These are phyloP conservation scores for Micractinium sp. DNA, from an alignment of 139 green algal genomes.

Conservation along the genomic window DNA sequence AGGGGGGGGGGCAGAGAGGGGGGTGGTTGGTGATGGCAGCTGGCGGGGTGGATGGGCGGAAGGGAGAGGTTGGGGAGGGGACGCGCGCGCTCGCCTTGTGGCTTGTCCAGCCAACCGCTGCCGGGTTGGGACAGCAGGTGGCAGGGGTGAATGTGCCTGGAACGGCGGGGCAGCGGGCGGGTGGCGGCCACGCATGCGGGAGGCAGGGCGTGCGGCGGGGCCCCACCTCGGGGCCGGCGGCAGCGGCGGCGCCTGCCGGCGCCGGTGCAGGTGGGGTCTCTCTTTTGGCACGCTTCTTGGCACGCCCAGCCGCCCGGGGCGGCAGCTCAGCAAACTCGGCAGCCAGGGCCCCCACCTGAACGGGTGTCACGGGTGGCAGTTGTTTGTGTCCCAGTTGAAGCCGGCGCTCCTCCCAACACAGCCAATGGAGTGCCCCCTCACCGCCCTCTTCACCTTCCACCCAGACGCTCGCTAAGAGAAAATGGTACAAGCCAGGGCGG, in stretches of 20 bases:
- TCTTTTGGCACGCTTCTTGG: constrained; percentile 24
- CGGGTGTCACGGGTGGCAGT: background rate
- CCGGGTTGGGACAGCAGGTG: background rate
- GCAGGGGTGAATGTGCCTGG: background rate
- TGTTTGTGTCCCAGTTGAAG: background rate
- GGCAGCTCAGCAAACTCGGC: constrained; percentile 54
- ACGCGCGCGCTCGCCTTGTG: background rate
- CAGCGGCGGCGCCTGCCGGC: background rate
- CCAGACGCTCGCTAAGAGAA: too few relatives aligned
- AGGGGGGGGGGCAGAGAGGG: background rate
- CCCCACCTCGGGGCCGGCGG: constrained; percentile 5
- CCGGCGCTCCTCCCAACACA: background rate
- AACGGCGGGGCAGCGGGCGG: background rate
- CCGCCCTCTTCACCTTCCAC: too few relatives aligned
- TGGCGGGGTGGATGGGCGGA: background rate
- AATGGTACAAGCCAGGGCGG: background rate
- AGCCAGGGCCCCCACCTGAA: constrained; percentile 41
- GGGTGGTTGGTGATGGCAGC: background rate
- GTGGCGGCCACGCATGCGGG: background rate
- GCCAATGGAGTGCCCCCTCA: too few relatives aligned
- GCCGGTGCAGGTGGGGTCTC: background rate
- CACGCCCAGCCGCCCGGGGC: background rate
- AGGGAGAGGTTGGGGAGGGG: background rate
- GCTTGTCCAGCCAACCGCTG: background rate
- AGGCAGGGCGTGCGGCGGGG: background rate